phyloP scores from a whole-genome alignment of 1,139 yeast genomes.

The Saccharomycopsis hybrid region DNA sequence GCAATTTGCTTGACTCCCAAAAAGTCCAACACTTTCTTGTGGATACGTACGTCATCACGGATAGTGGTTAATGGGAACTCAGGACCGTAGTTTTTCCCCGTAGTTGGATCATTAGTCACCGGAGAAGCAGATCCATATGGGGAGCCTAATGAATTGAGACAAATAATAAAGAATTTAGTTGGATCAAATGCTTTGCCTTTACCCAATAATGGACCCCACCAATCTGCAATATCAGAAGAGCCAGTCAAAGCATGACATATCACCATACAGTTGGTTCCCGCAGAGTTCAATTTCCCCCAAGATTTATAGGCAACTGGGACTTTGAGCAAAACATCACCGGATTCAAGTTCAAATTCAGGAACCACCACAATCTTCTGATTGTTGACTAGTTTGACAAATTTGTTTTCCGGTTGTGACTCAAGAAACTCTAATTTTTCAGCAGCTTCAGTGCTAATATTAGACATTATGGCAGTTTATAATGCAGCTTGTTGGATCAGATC shows the following conservation, averaged over 20 bases:
- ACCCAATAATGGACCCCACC: constrained; percentile 98
- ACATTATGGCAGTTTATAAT: too few relatives aligned
- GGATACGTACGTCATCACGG: constrained; percentile 85
- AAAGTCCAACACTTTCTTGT: constrained; percentile 62
- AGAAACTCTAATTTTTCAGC: constrained; percentile 2
- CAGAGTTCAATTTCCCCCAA: constrained; percentile 77
- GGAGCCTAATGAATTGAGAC: constrained; percentile 87
- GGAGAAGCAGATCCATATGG: constrained; percentile 98
- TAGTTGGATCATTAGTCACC: constrained; percentile 63
- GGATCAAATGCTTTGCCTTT: constrained; percentile 88
- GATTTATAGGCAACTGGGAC: constrained; percentile 95
- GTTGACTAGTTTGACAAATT: constrained; percentile 67
- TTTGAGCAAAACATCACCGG: constrained; percentile 65
- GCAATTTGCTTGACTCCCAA: constrained; percentile 74
- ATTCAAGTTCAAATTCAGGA: constrained; percentile 72
- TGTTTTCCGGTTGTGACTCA: constrained; percentile 36
- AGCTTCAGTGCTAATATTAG: too few relatives aligned
- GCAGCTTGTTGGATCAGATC: too few relatives aligned
- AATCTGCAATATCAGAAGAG: constrained; percentile 88
- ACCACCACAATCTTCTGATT: constrained; percentile 76
- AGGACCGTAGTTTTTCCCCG: constrained; percentile 81
- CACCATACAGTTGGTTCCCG: constrained; percentile 67
- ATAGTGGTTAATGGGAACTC: constrained; percentile 90
- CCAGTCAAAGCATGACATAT: constrained; percentile 96
- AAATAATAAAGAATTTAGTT: constrained; percentile 72